Conservation (phyloP, 2,329 filamentous ascomycete species). For the Shiraia sp. region DNA sequence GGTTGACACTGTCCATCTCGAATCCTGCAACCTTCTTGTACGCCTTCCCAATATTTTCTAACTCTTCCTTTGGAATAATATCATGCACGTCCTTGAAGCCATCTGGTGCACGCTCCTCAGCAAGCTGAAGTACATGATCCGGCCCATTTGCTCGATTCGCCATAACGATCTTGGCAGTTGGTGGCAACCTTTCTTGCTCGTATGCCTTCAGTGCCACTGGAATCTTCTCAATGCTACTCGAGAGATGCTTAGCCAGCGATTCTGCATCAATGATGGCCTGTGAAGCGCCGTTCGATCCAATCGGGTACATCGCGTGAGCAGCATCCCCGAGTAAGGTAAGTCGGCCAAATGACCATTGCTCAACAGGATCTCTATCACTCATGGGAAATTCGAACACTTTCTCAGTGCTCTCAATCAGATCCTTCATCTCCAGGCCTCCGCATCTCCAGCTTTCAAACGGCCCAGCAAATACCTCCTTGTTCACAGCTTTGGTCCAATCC, state of each 20-base stretch:
- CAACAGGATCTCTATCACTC: constrained; percentile 50
- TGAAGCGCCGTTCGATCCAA: constrained; percentile 50
- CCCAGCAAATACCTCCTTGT: constrained; percentile 46
- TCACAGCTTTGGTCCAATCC: constrained; percentile 50
- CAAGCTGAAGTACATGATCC: constrained; percentile 53
- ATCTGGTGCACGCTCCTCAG: constrained; percentile 50
- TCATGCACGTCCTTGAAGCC: constrained; percentile 46
- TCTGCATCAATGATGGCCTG: constrained; percentile 53
- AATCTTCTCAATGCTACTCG: constrained; percentile 28
- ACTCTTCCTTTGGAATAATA: constrained; percentile 46
- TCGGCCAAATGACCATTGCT: constrained; percentile 43
- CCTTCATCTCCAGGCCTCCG: constrained; percentile 48
- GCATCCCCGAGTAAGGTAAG: constrained; percentile 48
- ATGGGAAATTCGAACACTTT: constrained; percentile 54
- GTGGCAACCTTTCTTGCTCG: constrained; percentile 46
- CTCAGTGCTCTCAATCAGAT: constrained; percentile 49
- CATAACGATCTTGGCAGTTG: constrained; percentile 52
- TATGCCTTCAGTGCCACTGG: constrained; percentile 44
- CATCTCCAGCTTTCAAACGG: constrained; percentile 50
- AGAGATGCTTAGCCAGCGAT: constrained; percentile 41
- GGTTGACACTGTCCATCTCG: constrained; percentile 51
- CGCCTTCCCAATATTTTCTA: constrained; percentile 43
- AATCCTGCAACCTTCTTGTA: constrained; percentile 52
- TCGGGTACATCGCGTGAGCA: constrained; percentile 50
- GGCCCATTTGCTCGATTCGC: constrained; percentile 53